Conservation (phyloP, 1,139 yeast genomes). For the Sugiyamaella xylanicola region DNA sequence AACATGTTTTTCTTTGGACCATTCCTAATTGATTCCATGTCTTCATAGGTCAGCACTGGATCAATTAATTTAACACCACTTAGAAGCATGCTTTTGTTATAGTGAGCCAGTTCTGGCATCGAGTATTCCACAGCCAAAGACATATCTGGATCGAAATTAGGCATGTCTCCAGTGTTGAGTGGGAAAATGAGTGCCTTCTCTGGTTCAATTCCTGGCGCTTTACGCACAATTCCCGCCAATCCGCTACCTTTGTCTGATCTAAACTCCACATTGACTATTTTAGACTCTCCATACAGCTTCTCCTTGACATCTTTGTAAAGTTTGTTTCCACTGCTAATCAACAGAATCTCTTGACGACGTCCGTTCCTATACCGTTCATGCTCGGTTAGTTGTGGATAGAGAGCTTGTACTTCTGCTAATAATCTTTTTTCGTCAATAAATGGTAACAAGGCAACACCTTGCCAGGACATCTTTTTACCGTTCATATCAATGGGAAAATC, state of each 20-base stretch:
- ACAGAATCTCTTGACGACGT: conserved; percentile 41
- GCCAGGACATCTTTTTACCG: conserved; percentile 95
- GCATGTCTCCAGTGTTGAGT: conserved; percentile 54
- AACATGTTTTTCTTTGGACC: conserved; percentile 34
- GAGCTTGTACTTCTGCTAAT: conserved; percentile 62
- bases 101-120: conserved; percentile 48
- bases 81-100: conserved; percentile 74
- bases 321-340: conserved; percentile 35
- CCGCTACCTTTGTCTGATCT: conserved; percentile 54
- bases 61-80: conserved; percentile 73
- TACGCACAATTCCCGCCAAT: conserved; percentile 64
- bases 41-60: conserved; percentile 66
- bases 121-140: conserved; percentile 61
- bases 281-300: conserved; percentile 29
- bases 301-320: conserved; percentile 33
- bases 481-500: conserved; percentile 92
- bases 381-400: conserved; percentile 64
- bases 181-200: conserved; percentile 61
- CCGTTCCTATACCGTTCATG: conserved; percentile 69
- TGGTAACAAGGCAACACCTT: conserved; percentile 87
- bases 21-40: conserved; percentile 57
- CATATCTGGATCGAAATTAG: conserved; percentile 56
- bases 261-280: conserved; percentile 46
- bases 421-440: conserved; percentile 85
- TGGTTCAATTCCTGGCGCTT: conserved; percentile 51